Base-by-base conservation (phyloP, 345 rosid species). In the Dimocarpus longan region DNA sequence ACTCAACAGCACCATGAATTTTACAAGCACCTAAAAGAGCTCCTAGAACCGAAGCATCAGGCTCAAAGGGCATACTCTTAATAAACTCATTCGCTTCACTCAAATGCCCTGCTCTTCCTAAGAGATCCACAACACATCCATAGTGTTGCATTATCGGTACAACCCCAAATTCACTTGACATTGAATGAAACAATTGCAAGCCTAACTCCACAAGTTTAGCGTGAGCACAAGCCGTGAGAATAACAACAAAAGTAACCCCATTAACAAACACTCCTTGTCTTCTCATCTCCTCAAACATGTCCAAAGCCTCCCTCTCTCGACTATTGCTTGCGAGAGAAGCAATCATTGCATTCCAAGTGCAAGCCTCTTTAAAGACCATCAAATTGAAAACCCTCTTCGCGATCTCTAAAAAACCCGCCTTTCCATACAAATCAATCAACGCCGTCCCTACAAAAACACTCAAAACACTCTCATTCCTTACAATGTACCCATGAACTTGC, bases 331-430 rank as follows among this genome's bases (percentile, higher is more conserved):
- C 89, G 66, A 93, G 77, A 1, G 88, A 82, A 76, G 85, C 85
- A 48, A 90, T 88, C 79, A 91, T 76, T n/a, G 98, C 93, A 85
- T 93, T 93, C 98, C 95, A 89, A 43, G 89, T 64, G 70, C 88
- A 93, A 69, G 89, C 84, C 69, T 78, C 12, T 70, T 78, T 90
- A 66, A 54, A 73, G 70, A 32, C 62, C 82, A 88, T 78, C 48
- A 39, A 80, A 64, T 76, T 13, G 44, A 90, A 92, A 50, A 89
- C 81, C 32, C 74, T 81, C 19, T 80, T 37, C 0, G 96, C 89
- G 70, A 71, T 71, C 37, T 73, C 57, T 42, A 84, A 74, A 70
- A 76, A 78, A 76, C 96, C 92, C 0, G 73, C 83, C 79, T 93
- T 93, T 39, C 96, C 96, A 19, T 92, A 90, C 56, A 90, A 83